These are phyloP conservation scores for Flaveria robusta DNA, from an alignment of 129 eudicot species.

Conservation along the genomic window DNA sequence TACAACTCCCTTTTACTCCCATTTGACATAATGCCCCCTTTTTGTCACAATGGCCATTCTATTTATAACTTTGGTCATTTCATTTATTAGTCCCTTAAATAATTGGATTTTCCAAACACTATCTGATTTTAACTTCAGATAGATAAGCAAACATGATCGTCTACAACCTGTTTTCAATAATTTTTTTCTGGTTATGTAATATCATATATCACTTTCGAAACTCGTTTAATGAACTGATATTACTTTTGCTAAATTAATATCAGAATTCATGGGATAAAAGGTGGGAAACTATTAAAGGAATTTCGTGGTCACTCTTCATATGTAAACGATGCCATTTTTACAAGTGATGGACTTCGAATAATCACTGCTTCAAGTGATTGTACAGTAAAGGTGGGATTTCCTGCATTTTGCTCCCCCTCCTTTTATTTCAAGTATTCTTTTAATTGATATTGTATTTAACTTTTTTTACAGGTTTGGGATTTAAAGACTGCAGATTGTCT, in stretches of 20 bases:
- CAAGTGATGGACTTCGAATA: constrained; percentile 78
- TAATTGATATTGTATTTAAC: not conserved
- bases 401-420: not conserved
- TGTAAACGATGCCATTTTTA: constrained; percentile 90
- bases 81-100: not conserved
- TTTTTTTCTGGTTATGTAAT: not conserved
- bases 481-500: constrained; percentile 81
- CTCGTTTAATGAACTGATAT: constrained; percentile 1
- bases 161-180: not conserved
- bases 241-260: not conserved
- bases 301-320: constrained; percentile 94
- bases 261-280: constrained; percentile 88
- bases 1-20: not conserved
- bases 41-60: not conserved
- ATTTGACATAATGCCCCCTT: too few species aligned
- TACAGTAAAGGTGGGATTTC: constrained; percentile 76
- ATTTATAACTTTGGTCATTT: too few species aligned
- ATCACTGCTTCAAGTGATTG: constrained; percentile 97
- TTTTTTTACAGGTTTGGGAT: constrained; percentile 75
- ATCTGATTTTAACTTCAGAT: not conserved
- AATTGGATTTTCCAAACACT: not conserved
- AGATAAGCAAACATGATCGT: not conserved
- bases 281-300: constrained; percentile 86
- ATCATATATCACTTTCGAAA: not conserved
- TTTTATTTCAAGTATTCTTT: constrained; percentile 1